Evolutionary conservation across 805 yeast species (phyloP).

Genomic region (Saccharomycopsis selenospora): DNA sequence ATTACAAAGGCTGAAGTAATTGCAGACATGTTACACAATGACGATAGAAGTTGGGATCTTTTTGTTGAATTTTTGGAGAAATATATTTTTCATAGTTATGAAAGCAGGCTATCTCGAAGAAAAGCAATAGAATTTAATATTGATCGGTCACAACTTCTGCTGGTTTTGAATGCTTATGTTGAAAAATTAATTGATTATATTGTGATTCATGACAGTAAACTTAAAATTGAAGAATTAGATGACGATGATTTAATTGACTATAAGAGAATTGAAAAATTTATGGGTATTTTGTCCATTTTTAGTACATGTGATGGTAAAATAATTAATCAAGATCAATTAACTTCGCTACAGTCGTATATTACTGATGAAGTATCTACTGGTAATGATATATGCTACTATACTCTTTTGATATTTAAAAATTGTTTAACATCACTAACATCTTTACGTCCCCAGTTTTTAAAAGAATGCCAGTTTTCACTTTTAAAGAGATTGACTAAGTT

Average conservation of each 20-base stretch:
- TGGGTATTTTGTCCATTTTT: constrained; percentile 49
- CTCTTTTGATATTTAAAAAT: constrained; percentile 47
- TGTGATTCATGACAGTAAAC: constrained; percentile 22
- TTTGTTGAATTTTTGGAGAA: constrained; percentile 44
- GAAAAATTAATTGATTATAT: constrained; percentile 33
- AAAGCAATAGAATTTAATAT: constrained; percentile 5
- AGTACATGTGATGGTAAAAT: constrained; percentile 46
- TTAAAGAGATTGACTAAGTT: constrained; percentile 53
- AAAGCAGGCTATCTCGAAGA: constrained; percentile 14
- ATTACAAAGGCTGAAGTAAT: constrained; percentile 29
- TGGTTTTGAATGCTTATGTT: constrained; percentile 27
- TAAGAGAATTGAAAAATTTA: constrained; percentile 29
- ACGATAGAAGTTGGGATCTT: constrained; percentile 35
- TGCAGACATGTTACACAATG: constrained; percentile 31
- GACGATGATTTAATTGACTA: constrained; percentile 26
- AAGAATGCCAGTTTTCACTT: constrained; percentile 44
- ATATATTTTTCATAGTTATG: constrained; percentile 31
- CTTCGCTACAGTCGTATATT: constrained; percentile 58
- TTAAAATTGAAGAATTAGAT: constrained; percentile 25
- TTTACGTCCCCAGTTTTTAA: constrained; percentile 44
- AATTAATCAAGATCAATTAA: constrained; percentile 59
- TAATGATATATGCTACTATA: constrained; percentile 37
- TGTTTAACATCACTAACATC: constrained; percentile 38
- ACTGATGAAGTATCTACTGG: constrained; percentile 39
- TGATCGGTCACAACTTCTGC: constrained; percentile 21